Conservation (phyloP, 176 grass and related monocot genomes). For the Ensete ventricosum region DNA sequence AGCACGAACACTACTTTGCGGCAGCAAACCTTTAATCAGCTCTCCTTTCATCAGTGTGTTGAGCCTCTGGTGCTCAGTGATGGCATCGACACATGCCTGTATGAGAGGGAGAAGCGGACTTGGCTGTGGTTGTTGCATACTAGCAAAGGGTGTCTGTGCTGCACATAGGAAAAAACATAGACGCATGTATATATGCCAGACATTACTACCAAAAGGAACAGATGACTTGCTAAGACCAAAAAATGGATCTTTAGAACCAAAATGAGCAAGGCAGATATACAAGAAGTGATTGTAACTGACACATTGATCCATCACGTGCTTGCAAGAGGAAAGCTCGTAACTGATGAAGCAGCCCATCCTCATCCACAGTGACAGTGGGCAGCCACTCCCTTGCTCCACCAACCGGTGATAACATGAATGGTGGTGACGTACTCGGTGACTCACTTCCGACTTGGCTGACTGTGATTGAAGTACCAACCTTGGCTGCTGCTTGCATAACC, state of each 20-base stretch:
- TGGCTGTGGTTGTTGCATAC: conserved; percentile 47
- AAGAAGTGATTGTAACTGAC: conserved; percentile 35
- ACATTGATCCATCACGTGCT: conserved; percentile 44
- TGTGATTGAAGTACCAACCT: conserved; percentile 59
- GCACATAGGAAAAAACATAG: conserved; percentile 11
- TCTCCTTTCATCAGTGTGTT: conserved; percentile 97
- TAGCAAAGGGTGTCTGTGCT: conserved; percentile 52
- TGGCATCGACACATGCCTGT: conserved; percentile 83
- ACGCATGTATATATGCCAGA: background rate
- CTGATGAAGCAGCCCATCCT: conserved; percentile 79
- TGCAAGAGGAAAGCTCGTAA: conserved; percentile 49
- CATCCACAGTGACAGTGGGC: conserved; percentile 61
- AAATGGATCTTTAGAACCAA: background rate
- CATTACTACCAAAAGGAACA: background rate
- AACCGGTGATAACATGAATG: conserved; percentile 55
- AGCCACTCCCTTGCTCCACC: conserved; percentile 71
- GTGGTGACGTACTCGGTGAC: conserved; percentile 35
- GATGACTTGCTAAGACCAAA: background rate
- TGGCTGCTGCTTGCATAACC: conserved; percentile 75
- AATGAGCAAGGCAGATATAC: background rate
- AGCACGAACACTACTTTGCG: conserved; percentile 65
- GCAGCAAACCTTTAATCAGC: conserved; percentile 80
- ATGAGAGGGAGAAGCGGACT: conserved; percentile 54
- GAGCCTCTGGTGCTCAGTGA: conserved; percentile 94
- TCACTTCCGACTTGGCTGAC: conserved; percentile 87